These are phyloP conservation scores for Wallacemonas sp. DNA, from an alignment of 208 protist genomes.

Conservation along the genomic window DNA sequence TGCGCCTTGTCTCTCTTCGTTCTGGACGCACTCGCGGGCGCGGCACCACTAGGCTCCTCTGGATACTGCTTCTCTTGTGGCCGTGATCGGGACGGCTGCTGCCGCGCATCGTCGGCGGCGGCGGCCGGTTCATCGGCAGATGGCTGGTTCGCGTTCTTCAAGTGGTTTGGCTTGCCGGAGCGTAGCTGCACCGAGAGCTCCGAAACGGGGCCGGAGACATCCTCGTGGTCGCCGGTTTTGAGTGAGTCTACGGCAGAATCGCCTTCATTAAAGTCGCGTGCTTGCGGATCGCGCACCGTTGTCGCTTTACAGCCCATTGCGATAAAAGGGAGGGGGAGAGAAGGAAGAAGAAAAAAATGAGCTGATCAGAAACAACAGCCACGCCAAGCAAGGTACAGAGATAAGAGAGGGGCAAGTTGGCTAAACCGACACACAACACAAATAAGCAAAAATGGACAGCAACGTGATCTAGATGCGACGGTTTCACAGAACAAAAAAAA, in stretches of 20 bases:
- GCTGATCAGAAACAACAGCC: neutral
- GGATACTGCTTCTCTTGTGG: neutral
- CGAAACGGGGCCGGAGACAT: conserved; percentile 9
- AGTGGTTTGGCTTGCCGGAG: conserved; percentile 3
- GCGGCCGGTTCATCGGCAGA: neutral
- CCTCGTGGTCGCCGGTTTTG: conserved; percentile 10
- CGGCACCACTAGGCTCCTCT: neutral
- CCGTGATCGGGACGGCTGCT: neutral
- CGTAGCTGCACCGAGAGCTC: conserved; percentile 10
- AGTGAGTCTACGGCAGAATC: neutral
- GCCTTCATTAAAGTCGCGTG: neutral
- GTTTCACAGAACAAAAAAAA: neutral
- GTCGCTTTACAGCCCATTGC: conserved; percentile 13
- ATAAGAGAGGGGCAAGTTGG: neutral
- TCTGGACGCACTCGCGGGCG: neutral
- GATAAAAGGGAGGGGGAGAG: neutral
- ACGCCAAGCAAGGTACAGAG: too few species aligned
- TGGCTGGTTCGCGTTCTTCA: neutral
- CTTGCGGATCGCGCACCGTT: conserved; percentile 6
- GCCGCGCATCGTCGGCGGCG: neutral
- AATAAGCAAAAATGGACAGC: too few species aligned
- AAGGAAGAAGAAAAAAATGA: neutral
- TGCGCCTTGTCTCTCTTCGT: neutral
- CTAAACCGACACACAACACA: too few species aligned
- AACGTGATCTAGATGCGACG: neutral